Evolutionary conservation across 129 eudicot genomes (phyloP).

Genomic region (Tanacetum coccineum): DNA sequence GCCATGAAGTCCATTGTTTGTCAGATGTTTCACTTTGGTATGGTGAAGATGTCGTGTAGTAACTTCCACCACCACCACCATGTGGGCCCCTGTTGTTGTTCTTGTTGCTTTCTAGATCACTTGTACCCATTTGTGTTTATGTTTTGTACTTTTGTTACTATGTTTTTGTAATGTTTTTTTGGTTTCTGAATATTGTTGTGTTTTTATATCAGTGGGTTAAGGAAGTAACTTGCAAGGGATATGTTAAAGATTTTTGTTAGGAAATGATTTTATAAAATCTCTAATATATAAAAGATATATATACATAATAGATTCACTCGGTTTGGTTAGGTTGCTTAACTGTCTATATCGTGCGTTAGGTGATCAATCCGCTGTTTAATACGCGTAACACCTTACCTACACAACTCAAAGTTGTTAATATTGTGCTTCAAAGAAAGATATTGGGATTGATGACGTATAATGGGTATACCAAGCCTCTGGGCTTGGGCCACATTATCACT

Average conservation of each 20-base stretch:
- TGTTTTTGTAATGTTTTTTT: too few species aligned
- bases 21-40: slow-evolving; percentile 30
- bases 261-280: too few species aligned
- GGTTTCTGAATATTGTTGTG: too few species aligned
- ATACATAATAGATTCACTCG: slow-evolving; percentile 19
- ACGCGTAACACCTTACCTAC: slow-evolving; percentile 6
- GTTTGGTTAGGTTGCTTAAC: slow-evolving; percentile 17
- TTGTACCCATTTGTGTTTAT: slow-evolving; percentile 34
- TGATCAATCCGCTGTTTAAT: not conserved
- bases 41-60: slow-evolving; percentile 27
- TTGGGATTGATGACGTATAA: too few species aligned
- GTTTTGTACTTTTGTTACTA: not conserved
- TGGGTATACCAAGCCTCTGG: too few species aligned
- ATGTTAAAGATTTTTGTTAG: not conserved
- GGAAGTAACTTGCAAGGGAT: slow-evolving; percentile 32
- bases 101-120: slow-evolving; percentile 75
- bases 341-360: slow-evolving; percentile 14
- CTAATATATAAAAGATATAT: too few species aligned
- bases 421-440: too few species aligned
- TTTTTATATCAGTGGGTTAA: not conserved
- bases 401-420: not conserved
- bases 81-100: not conserved
- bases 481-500: too few species aligned
- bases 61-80: slow-evolving; percentile 2
- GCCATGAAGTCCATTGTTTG: slow-evolving; percentile 86